phyloP scores from a whole-genome alignment of 805 yeast genomes.

The Ogataea ramenticola region DNA sequence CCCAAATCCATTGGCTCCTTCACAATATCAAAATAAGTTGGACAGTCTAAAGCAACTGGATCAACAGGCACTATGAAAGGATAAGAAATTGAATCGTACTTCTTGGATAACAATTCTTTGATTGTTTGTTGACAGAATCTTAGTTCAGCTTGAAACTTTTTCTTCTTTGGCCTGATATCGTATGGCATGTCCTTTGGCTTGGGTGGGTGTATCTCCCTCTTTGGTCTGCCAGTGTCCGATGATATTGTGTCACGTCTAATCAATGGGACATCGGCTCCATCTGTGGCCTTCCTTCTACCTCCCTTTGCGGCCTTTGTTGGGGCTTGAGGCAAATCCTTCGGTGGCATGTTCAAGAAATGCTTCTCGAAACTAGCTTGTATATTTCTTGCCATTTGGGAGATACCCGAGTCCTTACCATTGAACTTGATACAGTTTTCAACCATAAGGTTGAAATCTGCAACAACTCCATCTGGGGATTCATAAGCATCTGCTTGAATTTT shows the following conservation, averaged over 20 bases:
- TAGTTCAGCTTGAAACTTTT: slow-evolving; percentile 85
- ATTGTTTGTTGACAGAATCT: slow-evolving; percentile 77
- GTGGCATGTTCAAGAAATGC: slow-evolving; percentile 88
- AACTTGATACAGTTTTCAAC: slow-evolving; percentile 75
- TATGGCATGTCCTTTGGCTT: slow-evolving; percentile 89
- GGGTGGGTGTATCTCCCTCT: slow-evolving; percentile 95
- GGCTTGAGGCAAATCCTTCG: slow-evolving; percentile 34
- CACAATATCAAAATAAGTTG: slow-evolving; percentile 79
- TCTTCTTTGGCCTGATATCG: slow-evolving; percentile 84
- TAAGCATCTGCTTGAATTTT: slow-evolving; percentile 68
- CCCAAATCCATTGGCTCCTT: slow-evolving; percentile 94
- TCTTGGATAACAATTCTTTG: slow-evolving; percentile 76
- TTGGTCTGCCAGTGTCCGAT: slow-evolving; percentile 69
- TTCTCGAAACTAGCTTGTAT: slow-evolving; percentile 90
- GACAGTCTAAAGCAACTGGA: slow-evolving; percentile 88
- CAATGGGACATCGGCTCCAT: slow-evolving; percentile 47
- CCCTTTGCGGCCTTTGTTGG: slow-evolving; percentile 19
- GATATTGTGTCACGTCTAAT: slow-evolving; percentile 72
- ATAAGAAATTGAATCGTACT: slow-evolving; percentile 75
- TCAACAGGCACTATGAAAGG: slow-evolving; percentile 94
- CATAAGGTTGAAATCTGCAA: slow-evolving; percentile 77
- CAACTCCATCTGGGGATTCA: slow-evolving; percentile 58
- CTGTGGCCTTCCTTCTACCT: slow-evolving; percentile 24
- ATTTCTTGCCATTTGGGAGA: slow-evolving; percentile 87
- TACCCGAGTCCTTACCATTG: slow-evolving; percentile 77